These are phyloP conservation scores for Carex pumila DNA, from an alignment of 176 grass and related monocot genomes.

Conservation along the genomic window DNA sequence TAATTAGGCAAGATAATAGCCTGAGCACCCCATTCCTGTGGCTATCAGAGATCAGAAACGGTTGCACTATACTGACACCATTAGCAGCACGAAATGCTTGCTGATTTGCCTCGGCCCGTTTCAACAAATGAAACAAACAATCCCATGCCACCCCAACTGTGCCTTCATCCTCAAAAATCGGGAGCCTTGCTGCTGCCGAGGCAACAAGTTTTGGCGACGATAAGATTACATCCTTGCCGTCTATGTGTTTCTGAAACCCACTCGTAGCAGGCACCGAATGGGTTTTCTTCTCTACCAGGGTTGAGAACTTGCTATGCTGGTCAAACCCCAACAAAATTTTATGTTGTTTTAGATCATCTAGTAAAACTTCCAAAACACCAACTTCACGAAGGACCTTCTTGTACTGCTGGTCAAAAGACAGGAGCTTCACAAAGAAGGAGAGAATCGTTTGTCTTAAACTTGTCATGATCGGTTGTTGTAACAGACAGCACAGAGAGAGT, in stretches of 20 bases:
- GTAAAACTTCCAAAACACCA: slow-evolving; percentile 82
- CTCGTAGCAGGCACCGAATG: slow-evolving; percentile 14
- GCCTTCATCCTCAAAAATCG: slow-evolving; percentile 92
- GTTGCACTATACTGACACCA: slow-evolving; percentile 79
- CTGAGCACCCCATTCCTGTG: slow-evolving; percentile 81
- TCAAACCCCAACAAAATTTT: slow-evolving; percentile 74
- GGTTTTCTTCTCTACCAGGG: slow-evolving; percentile 35
- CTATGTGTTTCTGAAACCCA: slow-evolving; percentile 56
- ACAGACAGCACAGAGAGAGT: slow-evolving; percentile 93
- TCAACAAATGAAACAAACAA: slow-evolving; percentile 96
- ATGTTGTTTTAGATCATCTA: slow-evolving; percentile 97
- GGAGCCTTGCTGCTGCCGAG: slow-evolving; percentile 55
- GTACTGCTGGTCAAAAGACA: slow-evolving; percentile 98
- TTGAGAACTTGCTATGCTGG: slow-evolving; percentile 55
- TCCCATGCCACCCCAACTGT: slow-evolving; percentile 92
- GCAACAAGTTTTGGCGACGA: slow-evolving; percentile 62
- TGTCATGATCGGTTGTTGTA: slow-evolving; percentile 89
- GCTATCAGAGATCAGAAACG: slow-evolving; percentile 71
- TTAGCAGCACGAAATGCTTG: slow-evolving; percentile 83
- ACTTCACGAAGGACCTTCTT: slow-evolving; percentile 98
- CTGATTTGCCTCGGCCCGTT: slow-evolving; percentile 92
- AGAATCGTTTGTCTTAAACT: slow-evolving; percentile 88
- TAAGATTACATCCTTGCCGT: slow-evolving; percentile 79
- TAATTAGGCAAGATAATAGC: slow-evolving; percentile 87
- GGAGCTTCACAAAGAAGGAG: slow-evolving; percentile 92